Percentiles rank a stretch among this genome's conserved stretches.
Evolutionary conservation across 768 basidiomycete genomes (phyloP).

Genomic region (Udeniomyces megalosporus): DNA sequence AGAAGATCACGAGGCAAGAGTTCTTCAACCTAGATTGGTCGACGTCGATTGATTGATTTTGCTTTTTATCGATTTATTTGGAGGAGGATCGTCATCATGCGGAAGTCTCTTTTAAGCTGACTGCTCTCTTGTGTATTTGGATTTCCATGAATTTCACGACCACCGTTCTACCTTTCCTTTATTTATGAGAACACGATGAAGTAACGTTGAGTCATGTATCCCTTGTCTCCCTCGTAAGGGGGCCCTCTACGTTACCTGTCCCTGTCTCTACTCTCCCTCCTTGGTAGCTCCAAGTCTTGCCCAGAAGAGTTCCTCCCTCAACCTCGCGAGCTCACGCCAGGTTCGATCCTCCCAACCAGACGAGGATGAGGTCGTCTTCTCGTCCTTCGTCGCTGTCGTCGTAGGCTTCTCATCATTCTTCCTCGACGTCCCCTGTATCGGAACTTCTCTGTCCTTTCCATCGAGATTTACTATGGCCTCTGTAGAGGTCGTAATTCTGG

Average conservation of each 20-base stretch:
- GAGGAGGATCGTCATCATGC: too few relatives aligned
- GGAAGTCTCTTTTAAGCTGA: background rate
- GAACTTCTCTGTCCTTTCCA: background rate
- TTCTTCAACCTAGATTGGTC: too few relatives aligned
- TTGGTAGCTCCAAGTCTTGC: slow-evolving; percentile 43
- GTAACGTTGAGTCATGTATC: background rate
- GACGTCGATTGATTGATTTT: too few relatives aligned
- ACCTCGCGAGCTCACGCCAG: slow-evolving; percentile 57
- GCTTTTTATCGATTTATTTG: too few relatives aligned
- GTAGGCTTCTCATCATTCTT: slow-evolving; percentile 4
- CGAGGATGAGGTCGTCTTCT: background rate
- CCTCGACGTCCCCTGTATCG: background rate
- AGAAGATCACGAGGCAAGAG: too few relatives aligned
- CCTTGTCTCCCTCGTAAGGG: too few relatives aligned
- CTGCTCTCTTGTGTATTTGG: background rate
- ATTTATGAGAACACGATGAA: background rate
- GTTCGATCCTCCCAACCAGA: slow-evolving; percentile 69
- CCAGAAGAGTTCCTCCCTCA: slow-evolving; percentile 78
- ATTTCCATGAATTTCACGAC: background rate
- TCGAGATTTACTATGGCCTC: background rate
- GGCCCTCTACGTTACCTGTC: too few relatives aligned
- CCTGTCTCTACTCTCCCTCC: background rate
- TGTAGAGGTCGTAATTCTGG: background rate
- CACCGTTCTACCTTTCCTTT: background rate
- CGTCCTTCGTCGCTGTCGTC: background rate